Conservation (phyloP, 345 rosid genomes). For the Erysimum cheiranthoides region DNA sequence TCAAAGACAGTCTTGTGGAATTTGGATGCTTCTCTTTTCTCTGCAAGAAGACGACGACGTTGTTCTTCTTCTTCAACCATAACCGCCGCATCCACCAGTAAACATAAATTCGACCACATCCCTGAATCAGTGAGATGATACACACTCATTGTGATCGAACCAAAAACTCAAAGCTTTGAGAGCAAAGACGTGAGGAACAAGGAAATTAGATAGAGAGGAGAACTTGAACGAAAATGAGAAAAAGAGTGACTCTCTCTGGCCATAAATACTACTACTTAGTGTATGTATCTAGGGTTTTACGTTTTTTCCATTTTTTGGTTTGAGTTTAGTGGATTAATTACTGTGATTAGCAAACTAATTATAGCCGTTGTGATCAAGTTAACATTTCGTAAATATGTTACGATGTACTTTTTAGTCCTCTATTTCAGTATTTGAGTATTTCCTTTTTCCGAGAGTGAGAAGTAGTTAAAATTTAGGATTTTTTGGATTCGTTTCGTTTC, state of each 20-base stretch:
- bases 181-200: background rate
- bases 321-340: conserved; percentile 3
- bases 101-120: background rate
- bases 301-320: background rate
- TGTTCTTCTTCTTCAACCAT: conserved; percentile 3
- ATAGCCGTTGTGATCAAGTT: background rate
- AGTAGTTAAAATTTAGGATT: too few relatives aligned
- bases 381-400: background rate
- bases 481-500: too few relatives aligned
- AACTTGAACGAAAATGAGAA: background rate
- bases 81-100: background rate
- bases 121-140: background rate
- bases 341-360: background rate
- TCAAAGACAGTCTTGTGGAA: background rate
- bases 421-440: background rate
- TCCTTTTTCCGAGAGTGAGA: background rate
- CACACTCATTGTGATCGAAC: background rate
- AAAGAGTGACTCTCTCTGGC: background rate
- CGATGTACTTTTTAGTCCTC: background rate
- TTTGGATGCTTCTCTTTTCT: background rate
- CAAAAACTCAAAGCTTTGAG: background rate
- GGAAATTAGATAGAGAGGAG: background rate
- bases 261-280: background rate
- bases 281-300: background rate
- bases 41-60: background rate